Evolutionary conservation across 441 rosid species (phyloP).

Genomic region (Caryocar brasiliense): DNA sequence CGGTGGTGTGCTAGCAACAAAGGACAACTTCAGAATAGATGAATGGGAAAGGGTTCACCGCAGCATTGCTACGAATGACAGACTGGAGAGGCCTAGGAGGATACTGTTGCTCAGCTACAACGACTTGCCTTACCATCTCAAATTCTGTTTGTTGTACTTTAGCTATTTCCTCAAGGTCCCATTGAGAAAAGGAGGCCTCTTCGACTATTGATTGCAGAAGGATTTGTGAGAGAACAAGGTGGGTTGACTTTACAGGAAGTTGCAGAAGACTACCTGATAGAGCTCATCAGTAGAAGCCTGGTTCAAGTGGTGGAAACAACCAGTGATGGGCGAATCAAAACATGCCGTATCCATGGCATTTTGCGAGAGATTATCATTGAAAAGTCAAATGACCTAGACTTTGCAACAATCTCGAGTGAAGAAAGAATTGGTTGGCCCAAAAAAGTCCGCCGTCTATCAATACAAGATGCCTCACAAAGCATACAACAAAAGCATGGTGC

Average conservation of each 20-base stretch:
- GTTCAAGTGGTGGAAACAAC: constrained; percentile 10
- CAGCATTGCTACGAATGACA: constrained; percentile 5
- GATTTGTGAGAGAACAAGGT: constrained; percentile 14
- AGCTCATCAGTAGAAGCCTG: constrained; percentile 17
- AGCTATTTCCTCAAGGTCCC: constrained; percentile 14
- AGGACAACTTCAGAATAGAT: not conserved
- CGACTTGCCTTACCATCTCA: constrained; percentile 17
- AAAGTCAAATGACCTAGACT: constrained; percentile 10
- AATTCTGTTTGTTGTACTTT: constrained; percentile 15
- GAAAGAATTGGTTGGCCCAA: constrained; percentile 16
- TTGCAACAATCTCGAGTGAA: not conserved
- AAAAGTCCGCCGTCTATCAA: constrained; percentile 28
- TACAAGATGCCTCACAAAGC: constrained; percentile 18
- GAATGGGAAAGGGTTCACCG: constrained; percentile 19
- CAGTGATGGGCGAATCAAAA: constrained; percentile 10
- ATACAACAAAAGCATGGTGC: constrained; percentile 1
- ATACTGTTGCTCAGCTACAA: constrained; percentile 16
- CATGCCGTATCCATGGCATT: constrained; percentile 13
- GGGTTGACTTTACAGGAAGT: constrained; percentile 18
- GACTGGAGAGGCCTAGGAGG: not conserved
- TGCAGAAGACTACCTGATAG: constrained; percentile 17
- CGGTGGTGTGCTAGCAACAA: constrained; percentile 27
- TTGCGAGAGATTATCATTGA: constrained; percentile 4
- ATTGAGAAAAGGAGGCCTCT: constrained; percentile 6
- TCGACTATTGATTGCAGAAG: constrained; percentile 23